Base-by-base conservation (phyloP, 1,139 yeast genomes). In the Scheffersomyces parashehatae region DNA sequence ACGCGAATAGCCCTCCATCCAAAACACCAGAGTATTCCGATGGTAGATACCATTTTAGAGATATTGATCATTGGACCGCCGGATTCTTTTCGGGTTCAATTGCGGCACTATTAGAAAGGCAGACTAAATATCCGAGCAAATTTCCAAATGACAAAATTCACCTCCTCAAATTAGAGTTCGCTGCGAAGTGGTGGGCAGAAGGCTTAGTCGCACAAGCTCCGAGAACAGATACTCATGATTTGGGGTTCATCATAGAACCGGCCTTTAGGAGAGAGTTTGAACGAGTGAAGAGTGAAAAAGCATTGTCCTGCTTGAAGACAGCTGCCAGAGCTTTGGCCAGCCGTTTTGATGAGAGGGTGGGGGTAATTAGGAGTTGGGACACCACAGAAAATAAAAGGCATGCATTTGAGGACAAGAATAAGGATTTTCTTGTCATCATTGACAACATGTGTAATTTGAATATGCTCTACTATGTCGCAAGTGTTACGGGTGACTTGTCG, bases 391-490 rank as follows among this genome's bases (percentile, higher is more conserved):
- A 51, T 48, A 39, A 50, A 33, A 24, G 50, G 33, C 43, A 56
- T 39, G 15, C 43, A 8, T 58, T 46, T 38, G 42, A 46, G 4
- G 51, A 52, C 38, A 44, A 44, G 3, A 49, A 47, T 4, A 47
- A 44, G 28, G 64, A 61, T 37, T 60, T 48, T 37, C 40, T 62
- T 37, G 66, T 62, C 12, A 62, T 62, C 32, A 59, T 62, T 29
- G 67, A 62, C 43, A 62, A 62, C 46, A 60, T 62, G 67, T 59
- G 64, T 53, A 62, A 62, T 41, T 51, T 62, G 39, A 56, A 54
- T 36, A 46, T 62, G 49, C 52, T 62, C 15, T 62, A 59, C 45
- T 55, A 52, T 35, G 64, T 59, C 11, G 53, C 67, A 1, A 38
- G 46, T 24, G 44, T 51, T 28, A 58, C 65, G 3, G 65, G 67